These are phyloP conservation scores for Candida schatavii DNA, from an alignment of 805 yeast species.

Conservation along the genomic window DNA sequence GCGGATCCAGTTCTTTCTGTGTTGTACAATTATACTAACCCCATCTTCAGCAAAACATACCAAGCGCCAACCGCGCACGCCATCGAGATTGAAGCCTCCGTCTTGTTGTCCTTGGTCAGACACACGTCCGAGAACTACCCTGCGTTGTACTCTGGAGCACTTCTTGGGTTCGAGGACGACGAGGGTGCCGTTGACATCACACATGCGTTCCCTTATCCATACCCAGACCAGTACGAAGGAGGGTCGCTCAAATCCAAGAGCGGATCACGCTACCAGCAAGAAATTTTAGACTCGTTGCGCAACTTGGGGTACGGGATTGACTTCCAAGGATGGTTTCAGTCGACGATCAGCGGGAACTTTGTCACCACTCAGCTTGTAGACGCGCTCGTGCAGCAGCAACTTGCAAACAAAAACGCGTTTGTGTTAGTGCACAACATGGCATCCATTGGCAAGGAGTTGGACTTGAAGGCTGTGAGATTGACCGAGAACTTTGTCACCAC, in stretches of 20 bases:
- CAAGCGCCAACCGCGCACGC: slow-evolving; percentile 37
- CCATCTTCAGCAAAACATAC: slow-evolving; percentile 14
- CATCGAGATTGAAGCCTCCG: slow-evolving; percentile 49
- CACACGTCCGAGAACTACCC: slow-evolving; percentile 66
- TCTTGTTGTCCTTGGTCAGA: slow-evolving; percentile 58
- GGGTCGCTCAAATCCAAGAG: slow-evolving; percentile 59
- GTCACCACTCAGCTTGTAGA: slow-evolving; percentile 67
- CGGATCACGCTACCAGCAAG: slow-evolving; percentile 67
- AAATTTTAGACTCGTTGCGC: slow-evolving; percentile 58
- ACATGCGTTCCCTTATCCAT: slow-evolving; percentile 69
- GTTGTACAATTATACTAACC: too few relatives aligned
- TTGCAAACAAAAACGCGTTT: slow-evolving; percentile 52
- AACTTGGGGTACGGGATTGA: slow-evolving; percentile 65
- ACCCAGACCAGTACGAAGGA: slow-evolving; percentile 59
- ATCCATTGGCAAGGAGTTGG: slow-evolving; percentile 61
- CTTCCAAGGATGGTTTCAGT: slow-evolving; percentile 79
- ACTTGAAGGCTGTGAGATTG: slow-evolving; percentile 67
- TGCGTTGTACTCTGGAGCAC: slow-evolving; percentile 62
- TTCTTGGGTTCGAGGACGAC: slow-evolving; percentile 70
- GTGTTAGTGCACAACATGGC: slow-evolving; percentile 69
- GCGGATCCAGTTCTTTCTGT: neutral
- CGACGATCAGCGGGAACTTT: slow-evolving; percentile 66
- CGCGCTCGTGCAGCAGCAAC: slow-evolving; percentile 63
- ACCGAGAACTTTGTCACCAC: slow-evolving; percentile 58
- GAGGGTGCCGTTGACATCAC: slow-evolving; percentile 49